These are phyloP conservation scores for Pythium oligandrum DNA, from an alignment of 352 stramenopile species.

Conservation along the genomic window DNA sequence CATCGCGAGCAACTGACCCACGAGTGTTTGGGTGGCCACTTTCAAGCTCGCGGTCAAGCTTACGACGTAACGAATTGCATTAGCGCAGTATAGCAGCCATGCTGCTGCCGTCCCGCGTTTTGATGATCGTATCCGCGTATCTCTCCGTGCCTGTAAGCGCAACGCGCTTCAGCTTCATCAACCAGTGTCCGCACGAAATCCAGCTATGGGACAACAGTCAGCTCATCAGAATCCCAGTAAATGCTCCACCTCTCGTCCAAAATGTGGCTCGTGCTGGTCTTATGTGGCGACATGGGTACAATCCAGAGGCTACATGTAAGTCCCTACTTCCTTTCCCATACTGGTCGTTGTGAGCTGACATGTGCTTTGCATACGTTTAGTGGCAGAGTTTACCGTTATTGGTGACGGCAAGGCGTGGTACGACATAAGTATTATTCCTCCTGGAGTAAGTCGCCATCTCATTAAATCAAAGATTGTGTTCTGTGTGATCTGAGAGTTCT, in stretches of 20 bases:
- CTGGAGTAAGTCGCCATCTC: slow-evolving; percentile 13
- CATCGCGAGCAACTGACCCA: too few relatives aligned
- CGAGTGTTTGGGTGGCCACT: too few relatives aligned
- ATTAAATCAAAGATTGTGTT: not conserved
- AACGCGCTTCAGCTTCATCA: slow-evolving; percentile 25
- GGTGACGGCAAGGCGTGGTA: slow-evolving; percentile 24
- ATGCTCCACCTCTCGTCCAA: slow-evolving; percentile 6
- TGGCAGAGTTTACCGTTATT: slow-evolving; percentile 20
- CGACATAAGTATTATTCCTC: slow-evolving; percentile 26
- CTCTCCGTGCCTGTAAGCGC: not conserved
- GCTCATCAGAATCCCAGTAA: slow-evolving; percentile 15
- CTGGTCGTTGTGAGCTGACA: too few relatives aligned
- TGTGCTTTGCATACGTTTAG: slow-evolving; percentile 2
- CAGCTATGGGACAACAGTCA: slow-evolving; percentile 27
- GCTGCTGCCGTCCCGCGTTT: too few relatives aligned
- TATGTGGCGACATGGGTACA: slow-evolving; percentile 30
- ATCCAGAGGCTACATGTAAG: slow-evolving; percentile 27
- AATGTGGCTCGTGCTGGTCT: slow-evolving; percentile 11
- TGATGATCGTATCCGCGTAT: too few relatives aligned
- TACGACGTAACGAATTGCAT: too few relatives aligned
- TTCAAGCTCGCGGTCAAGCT: too few relatives aligned
- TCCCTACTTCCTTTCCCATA: not conserved
- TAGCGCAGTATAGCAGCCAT: too few relatives aligned
- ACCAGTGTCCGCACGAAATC: slow-evolving; percentile 21
- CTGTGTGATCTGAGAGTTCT: not conserved